Conservation (phyloP, 108 stramenopile genomes). For the Cyclostephanos invisitatus region DNA sequence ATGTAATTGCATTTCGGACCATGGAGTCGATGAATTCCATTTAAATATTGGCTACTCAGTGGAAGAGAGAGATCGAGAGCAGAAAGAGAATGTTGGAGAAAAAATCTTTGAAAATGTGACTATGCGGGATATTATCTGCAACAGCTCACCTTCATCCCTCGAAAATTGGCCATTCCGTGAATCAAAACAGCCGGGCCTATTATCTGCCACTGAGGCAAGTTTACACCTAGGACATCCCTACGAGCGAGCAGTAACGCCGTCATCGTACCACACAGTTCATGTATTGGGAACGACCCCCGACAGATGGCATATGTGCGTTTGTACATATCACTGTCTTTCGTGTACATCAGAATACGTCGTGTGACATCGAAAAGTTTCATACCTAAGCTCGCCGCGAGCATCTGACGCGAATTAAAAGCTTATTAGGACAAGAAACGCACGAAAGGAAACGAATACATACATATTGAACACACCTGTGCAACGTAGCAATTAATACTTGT, state of each 20-base stretch:
- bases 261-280: conserved; percentile 93
- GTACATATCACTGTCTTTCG: conserved; percentile 62
- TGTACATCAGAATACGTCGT: conserved; percentile 87
- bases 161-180: conserved; percentile 91
- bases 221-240: conserved; percentile 79
- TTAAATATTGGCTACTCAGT: conserved; percentile 80
- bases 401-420: conserved; percentile 21
- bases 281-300: conserved; percentile 92
- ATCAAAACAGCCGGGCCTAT: conserved; percentile 81
- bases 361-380: conserved; percentile 75
- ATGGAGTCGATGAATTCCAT: conserved; percentile 91
- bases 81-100: background rate
- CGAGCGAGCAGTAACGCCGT: conserved; percentile 89
- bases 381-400: conserved; percentile 81
- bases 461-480: conserved; percentile 11
- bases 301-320: conserved; percentile 80
- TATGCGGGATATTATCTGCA: background rate
- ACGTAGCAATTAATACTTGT: conserved; percentile 85
- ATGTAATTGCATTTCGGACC: conserved; percentile 93
- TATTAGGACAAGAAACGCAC: too few species aligned
- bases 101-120: background rate
- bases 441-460: too few species aligned
- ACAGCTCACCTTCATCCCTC: conserved; percentile 77
- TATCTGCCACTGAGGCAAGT: conserved; percentile 72
- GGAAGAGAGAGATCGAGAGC: background rate